Evolutionary conservation across 148 eudicot species (phyloP).

Genomic region (Limonium bicolor): DNA sequence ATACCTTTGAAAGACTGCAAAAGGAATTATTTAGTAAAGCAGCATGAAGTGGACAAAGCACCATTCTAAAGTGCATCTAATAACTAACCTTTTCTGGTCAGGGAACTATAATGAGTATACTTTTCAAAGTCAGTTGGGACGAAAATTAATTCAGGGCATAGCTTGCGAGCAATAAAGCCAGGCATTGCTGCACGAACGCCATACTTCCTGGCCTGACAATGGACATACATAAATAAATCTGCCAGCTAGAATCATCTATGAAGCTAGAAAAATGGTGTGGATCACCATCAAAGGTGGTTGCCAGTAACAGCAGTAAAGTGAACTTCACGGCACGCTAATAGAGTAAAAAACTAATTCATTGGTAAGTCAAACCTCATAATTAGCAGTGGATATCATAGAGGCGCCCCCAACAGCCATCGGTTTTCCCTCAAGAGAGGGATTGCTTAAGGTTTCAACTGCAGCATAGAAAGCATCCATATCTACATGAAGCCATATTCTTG

Average conservation of each 20-base stretch:
- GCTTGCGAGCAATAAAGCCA: slow-evolving; percentile 87
- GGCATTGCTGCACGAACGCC: slow-evolving; percentile 99
- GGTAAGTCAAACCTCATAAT: slow-evolving; percentile 69
- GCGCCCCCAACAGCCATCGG: slow-evolving; percentile 97
- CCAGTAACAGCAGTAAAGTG: not conserved
- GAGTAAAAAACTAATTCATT: not conserved
- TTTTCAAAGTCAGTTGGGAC: slow-evolving; percentile 81
- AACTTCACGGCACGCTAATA: not conserved
- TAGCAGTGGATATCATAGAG: slow-evolving; percentile 98
- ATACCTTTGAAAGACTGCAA: slow-evolving; percentile 58
- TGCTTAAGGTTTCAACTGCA: slow-evolving; percentile 83
- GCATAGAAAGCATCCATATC: slow-evolving; percentile 99
- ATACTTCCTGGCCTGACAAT: slow-evolving; percentile 71
- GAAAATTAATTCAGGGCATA: slow-evolving; percentile 83
- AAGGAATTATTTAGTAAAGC: slow-evolving; percentile 5
- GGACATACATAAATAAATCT: too few relatives aligned
- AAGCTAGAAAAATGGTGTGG: too few relatives aligned
- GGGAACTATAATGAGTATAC: slow-evolving; percentile 67
- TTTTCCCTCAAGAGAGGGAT: slow-evolving; percentile 60
- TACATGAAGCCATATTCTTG: slow-evolving; percentile 91
- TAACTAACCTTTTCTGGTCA: slow-evolving; percentile 77
- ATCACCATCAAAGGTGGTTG: not conserved
- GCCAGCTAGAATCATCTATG: too few relatives aligned
- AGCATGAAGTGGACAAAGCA: not conserved
- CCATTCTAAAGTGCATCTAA: not conserved